Percentiles rank a stretch among this genome's conserved stretches.
Evolutionary conservation across 768 basidiomycete genomes (phyloP).

Genomic region (Boletus speciosus): DNA sequence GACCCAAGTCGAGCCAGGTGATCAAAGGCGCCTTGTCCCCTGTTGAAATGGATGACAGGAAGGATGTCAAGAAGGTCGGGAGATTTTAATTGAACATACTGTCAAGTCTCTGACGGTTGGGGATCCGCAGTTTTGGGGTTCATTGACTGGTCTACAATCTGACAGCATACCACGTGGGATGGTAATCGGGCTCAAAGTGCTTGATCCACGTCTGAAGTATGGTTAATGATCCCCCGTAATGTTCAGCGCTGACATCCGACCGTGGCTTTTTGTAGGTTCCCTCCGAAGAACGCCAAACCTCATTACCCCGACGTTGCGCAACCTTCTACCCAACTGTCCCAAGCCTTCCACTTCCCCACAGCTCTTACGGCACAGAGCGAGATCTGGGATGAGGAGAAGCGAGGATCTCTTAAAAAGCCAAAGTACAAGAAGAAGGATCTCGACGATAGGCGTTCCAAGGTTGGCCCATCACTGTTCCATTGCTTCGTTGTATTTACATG

Average conservation of each 20-base stretch:
- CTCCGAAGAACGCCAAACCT: constrained; percentile 70
- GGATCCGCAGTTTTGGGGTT: constrained; percentile 47
- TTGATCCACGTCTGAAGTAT: constrained; percentile 86
- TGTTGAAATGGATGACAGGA: constrained; percentile 43
- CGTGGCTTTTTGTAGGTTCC: constrained; percentile 53
- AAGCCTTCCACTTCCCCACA: constrained; percentile 47
- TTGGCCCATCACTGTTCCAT: constrained; percentile 21
- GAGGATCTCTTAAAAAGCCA: constrained; percentile 54
- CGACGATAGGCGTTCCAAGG: constrained; percentile 78
- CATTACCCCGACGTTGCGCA: constrained; percentile 25
- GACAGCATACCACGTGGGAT: constrained; percentile 70
- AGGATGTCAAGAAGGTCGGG: constrained; percentile 58
- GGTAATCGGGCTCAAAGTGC: constrained; percentile 72
- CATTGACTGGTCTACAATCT: constrained; percentile 57
- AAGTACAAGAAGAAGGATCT: constrained; percentile 80
- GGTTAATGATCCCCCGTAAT: constrained; percentile 16
- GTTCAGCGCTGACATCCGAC: neutral
- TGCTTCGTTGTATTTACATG: neutral
- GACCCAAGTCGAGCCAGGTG: constrained; percentile 77
- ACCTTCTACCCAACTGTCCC: constrained; percentile 25
- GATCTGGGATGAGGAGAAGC: constrained; percentile 66
- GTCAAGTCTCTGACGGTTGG: constrained; percentile 3
- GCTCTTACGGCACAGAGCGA: constrained; percentile 57
- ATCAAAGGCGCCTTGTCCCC: constrained; percentile 60
- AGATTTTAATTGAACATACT: neutral